These are phyloP conservation scores for Gossypium sturtianum DNA, from an alignment of 345 rosid species.

Conservation along the genomic window DNA sequence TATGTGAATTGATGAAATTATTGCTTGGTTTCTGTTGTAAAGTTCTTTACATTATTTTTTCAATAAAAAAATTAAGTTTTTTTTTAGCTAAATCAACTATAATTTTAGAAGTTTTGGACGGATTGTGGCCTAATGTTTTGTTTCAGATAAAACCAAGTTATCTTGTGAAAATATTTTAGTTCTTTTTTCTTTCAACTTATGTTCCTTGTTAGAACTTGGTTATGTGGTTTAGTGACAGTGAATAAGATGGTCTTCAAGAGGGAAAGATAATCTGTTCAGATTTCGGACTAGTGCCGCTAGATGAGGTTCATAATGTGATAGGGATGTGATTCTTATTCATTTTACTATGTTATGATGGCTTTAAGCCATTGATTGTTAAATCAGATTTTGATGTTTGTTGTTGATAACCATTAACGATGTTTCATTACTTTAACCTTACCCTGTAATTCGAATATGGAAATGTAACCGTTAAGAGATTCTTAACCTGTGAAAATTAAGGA, in stretches of 20 bases:
- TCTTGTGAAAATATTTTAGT: neutral
- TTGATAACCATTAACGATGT: neutral
- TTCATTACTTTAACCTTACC: neutral
- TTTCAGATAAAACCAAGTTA: neutral
- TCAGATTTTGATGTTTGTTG: neutral
- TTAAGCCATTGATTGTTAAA: neutral
- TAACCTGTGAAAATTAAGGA: neutral
- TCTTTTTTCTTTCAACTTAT: neutral
- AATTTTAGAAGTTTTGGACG: neutral
- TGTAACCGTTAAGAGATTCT: neutral
- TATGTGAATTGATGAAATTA: neutral
- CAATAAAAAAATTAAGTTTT: neutral
- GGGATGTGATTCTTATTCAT: neutral
- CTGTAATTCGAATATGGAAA: neutral
- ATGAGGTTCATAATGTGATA: neutral
- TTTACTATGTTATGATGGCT: neutral
- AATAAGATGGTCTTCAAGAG: neutral
- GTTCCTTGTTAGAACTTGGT: neutral
- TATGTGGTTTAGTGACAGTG: neutral
- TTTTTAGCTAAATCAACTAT: neutral
- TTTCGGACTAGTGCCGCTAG: neutral
- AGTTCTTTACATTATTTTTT: neutral
- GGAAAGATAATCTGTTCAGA: neutral
- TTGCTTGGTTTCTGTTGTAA: neutral
- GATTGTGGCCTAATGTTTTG: neutral